Evolutionary conservation across 202 grass and related monocot genomes (phyloP).

Genomic region (Panicum virgatum): DNA sequence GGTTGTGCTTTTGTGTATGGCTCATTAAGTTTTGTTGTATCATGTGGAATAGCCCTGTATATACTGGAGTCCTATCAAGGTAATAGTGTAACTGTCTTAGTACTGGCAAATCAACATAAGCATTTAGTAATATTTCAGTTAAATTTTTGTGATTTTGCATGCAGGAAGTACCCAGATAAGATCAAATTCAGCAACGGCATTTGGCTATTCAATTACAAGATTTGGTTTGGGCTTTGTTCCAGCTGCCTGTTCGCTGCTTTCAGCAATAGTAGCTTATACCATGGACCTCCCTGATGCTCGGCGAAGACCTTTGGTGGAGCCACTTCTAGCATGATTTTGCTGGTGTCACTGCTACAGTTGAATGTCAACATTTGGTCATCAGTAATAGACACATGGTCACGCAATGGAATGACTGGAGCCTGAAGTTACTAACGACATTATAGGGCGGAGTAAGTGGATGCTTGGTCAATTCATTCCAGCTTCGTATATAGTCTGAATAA

Average conservation of each 20-base stretch:
- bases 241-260: constrained; percentile 68
- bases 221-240: constrained; percentile 83
- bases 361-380: constrained; percentile 6
- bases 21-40: constrained; percentile 87
- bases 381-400: not conserved
- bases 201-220: constrained; percentile 66
- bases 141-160: constrained; percentile 15
- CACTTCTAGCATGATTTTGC: constrained; percentile 77
- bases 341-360: not conserved
- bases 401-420: not conserved
- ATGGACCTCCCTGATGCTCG: constrained; percentile 83
- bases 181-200: constrained; percentile 11
- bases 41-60: constrained; percentile 88
- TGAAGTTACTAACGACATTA: constrained; percentile 25
- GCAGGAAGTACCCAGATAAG: constrained; percentile 53
- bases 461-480: too few species aligned
- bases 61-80: constrained; percentile 91
- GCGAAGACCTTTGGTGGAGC: constrained; percentile 57
- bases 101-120: not conserved
- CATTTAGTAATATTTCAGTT: constrained; percentile 7
- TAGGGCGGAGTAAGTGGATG: not conserved
- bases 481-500: too few species aligned
- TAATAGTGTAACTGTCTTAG: constrained; percentile 43
- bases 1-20: constrained; percentile 95
- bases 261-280: constrained; percentile 71